Evolutionary conservation across 176 grass and related monocot species (phyloP).

Genomic region (Eremochloa ophiuroides): DNA sequence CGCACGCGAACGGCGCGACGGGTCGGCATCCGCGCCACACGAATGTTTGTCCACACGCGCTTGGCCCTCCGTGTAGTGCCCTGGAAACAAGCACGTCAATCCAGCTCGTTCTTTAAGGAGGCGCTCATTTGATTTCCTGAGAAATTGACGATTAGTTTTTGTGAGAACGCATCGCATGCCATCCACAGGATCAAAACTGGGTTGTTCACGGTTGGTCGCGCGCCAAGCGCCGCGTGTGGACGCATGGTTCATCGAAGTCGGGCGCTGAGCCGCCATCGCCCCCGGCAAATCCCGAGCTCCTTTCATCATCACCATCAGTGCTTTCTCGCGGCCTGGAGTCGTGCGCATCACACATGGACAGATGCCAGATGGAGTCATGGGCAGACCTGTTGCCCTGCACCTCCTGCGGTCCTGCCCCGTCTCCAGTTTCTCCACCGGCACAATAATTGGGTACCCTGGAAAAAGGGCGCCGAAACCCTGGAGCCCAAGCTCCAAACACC

Average conservation of each 20-base stretch:
- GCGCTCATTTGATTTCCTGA: neutral
- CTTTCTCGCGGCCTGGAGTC: conserved; percentile 7
- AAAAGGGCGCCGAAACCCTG: conserved; percentile 19
- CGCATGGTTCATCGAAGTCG: neutral
- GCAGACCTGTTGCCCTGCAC: neutral
- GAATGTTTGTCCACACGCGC: conserved; percentile 53
- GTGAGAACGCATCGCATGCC: neutral
- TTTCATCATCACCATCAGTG: conserved; percentile 6
- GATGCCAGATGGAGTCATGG: neutral
- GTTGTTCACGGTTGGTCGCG: neutral
- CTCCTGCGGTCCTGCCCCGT: neutral
- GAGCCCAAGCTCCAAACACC: conserved; percentile 19
- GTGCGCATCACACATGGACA: conserved; percentile 2
- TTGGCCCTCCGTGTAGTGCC: neutral
- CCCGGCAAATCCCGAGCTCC: conserved; percentile 9
- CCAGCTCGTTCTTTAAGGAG: neutral
- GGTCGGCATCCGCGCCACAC: conserved; percentile 30
- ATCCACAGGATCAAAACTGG: neutral
- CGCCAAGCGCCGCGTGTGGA: neutral
- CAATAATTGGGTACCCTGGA: conserved; percentile 1
- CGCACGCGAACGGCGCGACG: conserved; percentile 33
- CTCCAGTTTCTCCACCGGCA: conserved; percentile 14
- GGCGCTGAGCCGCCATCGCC: neutral
- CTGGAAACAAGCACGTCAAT: conserved; percentile 1
- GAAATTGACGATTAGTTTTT: neutral